Evolutionary conservation across 2,329 filamentous ascomycete species (phyloP).

Genomic region (Fusarium pseudocircinatum): DNA sequence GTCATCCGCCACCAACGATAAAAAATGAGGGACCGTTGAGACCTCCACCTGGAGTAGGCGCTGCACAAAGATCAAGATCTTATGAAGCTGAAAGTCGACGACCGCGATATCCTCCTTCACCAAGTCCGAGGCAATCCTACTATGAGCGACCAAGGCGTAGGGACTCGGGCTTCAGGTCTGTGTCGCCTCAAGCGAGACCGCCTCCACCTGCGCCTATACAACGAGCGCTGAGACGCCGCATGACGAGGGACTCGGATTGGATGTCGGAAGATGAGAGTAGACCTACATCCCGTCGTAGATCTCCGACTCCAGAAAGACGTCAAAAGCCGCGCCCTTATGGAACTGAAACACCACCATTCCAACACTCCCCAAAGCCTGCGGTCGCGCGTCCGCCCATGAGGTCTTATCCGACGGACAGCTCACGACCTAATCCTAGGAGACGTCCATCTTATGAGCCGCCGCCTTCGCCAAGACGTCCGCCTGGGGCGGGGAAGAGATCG

Average conservation of each 20-base stretch:
- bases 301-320: conserved; percentile 14
- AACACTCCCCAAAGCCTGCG: neutral
- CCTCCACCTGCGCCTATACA: neutral
- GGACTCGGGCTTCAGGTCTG: conserved; percentile 23
- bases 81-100: conserved; percentile 31
- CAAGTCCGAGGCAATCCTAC: conserved; percentile 23
- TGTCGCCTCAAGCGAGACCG: conserved; percentile 29
- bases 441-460: conserved; percentile 30
- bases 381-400: conserved; percentile 14
- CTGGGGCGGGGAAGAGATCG: neutral
- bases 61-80: conserved; percentile 31
- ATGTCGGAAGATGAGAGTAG: conserved; percentile 39
- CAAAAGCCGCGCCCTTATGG: neutral
- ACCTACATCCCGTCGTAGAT: conserved; percentile 20
- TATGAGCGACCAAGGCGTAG: conserved; percentile 20
- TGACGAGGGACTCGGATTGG: conserved; percentile 34
- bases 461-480: conserved; percentile 3
- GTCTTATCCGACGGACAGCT: conserved; percentile 29
- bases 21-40: neutral
- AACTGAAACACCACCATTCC: conserved; percentile 1
- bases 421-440: conserved; percentile 18
- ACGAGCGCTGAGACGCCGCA: conserved; percentile 17
- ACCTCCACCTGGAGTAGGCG: conserved; percentile 1
- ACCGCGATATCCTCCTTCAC: conserved; percentile 5
- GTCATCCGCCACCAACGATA: conserved; percentile 6